A percentile compares a stretch with the other conserved stretches of the same genome.
Conservation (phyloP, 2,329 filamentous ascomycete genomes). For the Colletotrichum sublineola region DNA sequence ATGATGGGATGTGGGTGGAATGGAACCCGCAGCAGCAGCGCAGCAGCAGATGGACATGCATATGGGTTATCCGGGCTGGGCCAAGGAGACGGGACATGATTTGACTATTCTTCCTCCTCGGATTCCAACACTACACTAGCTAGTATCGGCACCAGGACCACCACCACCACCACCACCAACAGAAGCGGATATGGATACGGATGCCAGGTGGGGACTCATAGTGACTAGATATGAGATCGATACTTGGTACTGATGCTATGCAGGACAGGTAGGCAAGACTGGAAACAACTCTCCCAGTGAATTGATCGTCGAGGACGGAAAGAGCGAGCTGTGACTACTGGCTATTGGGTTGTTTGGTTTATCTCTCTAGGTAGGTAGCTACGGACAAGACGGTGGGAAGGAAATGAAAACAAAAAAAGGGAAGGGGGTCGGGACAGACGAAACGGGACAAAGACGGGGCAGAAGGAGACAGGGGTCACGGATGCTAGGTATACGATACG, state of each 20-base stretch:
- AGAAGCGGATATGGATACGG: conserved; percentile 1
- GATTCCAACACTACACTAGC: conserved; percentile 2
- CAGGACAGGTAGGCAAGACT: background rate
- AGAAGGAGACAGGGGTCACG: conserved; percentile 13
- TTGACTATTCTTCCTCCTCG: conserved; percentile 17
- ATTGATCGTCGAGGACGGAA: background rate
- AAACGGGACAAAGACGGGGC: conserved; percentile 32
- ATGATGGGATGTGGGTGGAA: conserved; percentile 18
- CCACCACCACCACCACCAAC: background rate
- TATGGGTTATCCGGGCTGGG: conserved; percentile 3
- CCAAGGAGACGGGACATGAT: conserved; percentile 10
- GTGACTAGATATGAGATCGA: background rate
- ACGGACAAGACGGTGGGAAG: conserved; percentile 1
- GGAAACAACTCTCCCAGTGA: background rate
- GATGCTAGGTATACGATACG: conserved; percentile 18
- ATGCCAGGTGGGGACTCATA: conserved; percentile 11
- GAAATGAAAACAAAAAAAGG: background rate
- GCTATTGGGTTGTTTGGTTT: background rate
- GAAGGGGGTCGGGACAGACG: conserved; percentile 17
- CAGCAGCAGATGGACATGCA: conserved; percentile 29
- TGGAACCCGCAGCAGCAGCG: conserved; percentile 20
- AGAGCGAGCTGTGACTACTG: conserved; percentile 16
- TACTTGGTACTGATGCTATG: background rate
- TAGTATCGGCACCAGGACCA: conserved; percentile 1
- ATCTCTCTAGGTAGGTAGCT: background rate